These are phyloP conservation scores for Trypanosoma melophagium DNA, from an alignment of 208 protist genomes.

Conservation along the genomic window DNA sequence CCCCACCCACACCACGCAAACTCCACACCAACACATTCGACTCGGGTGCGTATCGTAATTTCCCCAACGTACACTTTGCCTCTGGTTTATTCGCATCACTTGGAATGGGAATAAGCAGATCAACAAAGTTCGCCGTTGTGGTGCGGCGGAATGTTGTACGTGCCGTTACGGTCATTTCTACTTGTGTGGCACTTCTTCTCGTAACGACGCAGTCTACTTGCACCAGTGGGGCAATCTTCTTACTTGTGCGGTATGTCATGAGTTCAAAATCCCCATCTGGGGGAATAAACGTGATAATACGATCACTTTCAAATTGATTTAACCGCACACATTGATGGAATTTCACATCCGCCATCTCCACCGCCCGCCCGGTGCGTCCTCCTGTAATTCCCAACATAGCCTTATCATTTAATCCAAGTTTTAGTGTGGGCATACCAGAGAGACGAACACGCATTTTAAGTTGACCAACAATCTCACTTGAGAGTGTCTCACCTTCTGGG, in stretches of 20 bases:
- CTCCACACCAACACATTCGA: conserved; percentile 96
- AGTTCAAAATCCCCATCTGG: conserved; percentile 98
- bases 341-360: conserved; percentile 96
- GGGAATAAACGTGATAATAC: conserved; percentile 94
- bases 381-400: conserved; percentile 70
- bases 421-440: conserved; percentile 98
- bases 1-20: conserved; percentile 96
- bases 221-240: conserved; percentile 95
- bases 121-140: conserved; percentile 95
- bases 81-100: conserved; percentile 96
- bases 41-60: conserved; percentile 96
- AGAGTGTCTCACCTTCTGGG: conserved; percentile 91
- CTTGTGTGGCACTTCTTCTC: conserved; percentile 88
- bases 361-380: conserved; percentile 37
- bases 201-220: conserved; percentile 88
- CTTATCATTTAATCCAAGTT: conserved; percentile 98
- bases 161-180: conserved; percentile 93
- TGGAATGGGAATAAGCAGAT: conserved; percentile 98
- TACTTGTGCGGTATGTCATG: conserved; percentile 97
- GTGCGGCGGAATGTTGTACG: conserved; percentile 92
- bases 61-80: conserved; percentile 89
- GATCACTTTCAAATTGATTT: conserved; percentile 95
- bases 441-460: conserved; percentile 96
- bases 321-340: conserved; percentile 99
- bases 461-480: conserved; percentile 94